These are phyloP conservation scores for Dendrobium huoshanense DNA, from an alignment of 106 monocot genomes.

Conservation along the genomic window DNA sequence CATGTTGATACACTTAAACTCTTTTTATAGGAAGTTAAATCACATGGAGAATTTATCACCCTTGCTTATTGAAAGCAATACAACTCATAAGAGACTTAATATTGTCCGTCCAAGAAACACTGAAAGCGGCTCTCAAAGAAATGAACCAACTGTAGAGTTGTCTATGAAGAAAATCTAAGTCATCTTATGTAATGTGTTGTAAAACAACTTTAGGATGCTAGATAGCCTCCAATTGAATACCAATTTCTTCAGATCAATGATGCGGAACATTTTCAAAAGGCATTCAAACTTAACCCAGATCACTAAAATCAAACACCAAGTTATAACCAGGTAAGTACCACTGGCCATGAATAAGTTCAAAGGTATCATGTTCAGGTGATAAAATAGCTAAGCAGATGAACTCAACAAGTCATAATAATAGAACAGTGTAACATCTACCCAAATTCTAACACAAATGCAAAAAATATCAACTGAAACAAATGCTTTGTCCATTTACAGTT, in stretches of 20 bases:
- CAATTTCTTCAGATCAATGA: background rate
- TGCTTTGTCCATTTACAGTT: background rate
- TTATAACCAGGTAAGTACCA: background rate
- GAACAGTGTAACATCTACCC: background rate
- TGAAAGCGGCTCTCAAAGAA: background rate
- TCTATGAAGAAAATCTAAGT: background rate
- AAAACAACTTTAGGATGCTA: background rate
- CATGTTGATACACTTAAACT: background rate
- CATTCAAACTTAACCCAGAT: background rate
- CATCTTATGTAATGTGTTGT: background rate
- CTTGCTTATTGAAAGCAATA: background rate
- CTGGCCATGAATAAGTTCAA: background rate
- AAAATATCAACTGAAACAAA: background rate
- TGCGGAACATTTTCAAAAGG: background rate
- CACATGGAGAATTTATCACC: background rate
- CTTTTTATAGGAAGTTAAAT: background rate
- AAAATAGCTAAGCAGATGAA: background rate
- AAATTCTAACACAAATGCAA: background rate
- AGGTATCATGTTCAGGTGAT: background rate
- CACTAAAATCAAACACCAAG: background rate
- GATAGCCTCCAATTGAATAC: background rate
- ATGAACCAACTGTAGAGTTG: too few relatives aligned
- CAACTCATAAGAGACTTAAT: background rate
- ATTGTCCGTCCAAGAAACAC: background rate
- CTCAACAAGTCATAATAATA: background rate